phyloP scores from a whole-genome alignment of 2,329 filamentous ascomycete genomes.

The Septoria petroselini region DNA sequence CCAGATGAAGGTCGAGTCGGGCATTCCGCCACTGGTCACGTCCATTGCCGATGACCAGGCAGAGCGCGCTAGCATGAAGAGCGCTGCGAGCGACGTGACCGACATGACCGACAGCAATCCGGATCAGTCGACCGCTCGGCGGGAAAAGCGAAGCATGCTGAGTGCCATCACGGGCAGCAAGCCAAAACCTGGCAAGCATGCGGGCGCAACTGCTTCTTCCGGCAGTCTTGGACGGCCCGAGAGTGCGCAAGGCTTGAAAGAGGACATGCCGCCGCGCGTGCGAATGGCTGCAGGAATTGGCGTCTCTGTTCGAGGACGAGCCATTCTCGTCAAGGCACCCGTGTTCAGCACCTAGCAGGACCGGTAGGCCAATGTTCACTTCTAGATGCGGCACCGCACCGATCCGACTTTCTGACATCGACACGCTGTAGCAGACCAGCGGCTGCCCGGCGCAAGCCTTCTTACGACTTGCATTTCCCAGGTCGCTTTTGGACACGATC shows the following conservation, averaged over 20 bases:
- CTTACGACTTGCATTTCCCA: no score
- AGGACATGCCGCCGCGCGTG: constrained; percentile 44
- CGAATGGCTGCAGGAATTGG: constrained; percentile 49
- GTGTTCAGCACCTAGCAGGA: constrained; percentile 40
- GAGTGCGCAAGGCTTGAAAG: constrained; percentile 43
- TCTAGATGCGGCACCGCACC: neutral
- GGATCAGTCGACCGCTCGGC: constrained; percentile 19
- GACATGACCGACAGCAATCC: constrained; percentile 32
- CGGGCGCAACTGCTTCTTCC: constrained; percentile 37
- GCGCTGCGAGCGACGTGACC: constrained; percentile 37
- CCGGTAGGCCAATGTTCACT: neutral
- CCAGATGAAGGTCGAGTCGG: constrained; percentile 79
- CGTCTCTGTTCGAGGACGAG: constrained; percentile 50
- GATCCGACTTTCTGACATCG: no score
- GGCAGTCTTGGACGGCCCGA: constrained; percentile 41
- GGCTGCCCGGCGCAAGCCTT: neutral
- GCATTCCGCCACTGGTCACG: constrained; percentile 47
- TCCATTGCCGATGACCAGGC: constrained; percentile 44
- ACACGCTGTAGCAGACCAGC: neutral
- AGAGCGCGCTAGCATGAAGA: constrained; percentile 42
- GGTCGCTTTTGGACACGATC: no score
- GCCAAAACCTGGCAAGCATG: constrained; percentile 40
- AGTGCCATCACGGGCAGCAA: constrained; percentile 43
- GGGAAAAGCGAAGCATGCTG: constrained; percentile 44
- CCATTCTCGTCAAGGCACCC: constrained; percentile 50